These are phyloP conservation scores for Fragilaria crotonensis DNA, from an alignment of 108 stramenopile genomes.

Conservation along the genomic window DNA sequence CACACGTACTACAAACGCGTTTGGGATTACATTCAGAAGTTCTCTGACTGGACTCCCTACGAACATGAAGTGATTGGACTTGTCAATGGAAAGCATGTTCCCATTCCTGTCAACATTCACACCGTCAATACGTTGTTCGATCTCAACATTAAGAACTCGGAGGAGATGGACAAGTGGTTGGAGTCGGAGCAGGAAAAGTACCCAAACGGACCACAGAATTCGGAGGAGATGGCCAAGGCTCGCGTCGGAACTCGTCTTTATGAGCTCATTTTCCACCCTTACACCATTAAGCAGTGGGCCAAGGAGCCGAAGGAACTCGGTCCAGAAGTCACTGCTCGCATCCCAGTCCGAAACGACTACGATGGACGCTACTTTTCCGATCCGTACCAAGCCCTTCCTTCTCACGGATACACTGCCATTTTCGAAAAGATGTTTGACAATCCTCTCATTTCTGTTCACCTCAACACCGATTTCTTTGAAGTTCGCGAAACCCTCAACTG, in stretches of 20 bases:
- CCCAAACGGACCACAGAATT: slow-evolving; percentile 30
- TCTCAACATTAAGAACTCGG: slow-evolving; percentile 33
- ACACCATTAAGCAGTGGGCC: slow-evolving; percentile 81
- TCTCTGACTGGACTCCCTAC: slow-evolving; percentile 61
- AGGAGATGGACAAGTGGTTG: slow-evolving; percentile 76
- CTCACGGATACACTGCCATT: slow-evolving; percentile 59
- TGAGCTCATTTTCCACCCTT: slow-evolving; percentile 63
- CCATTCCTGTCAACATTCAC: slow-evolving; percentile 79
- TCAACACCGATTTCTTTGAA: slow-evolving; percentile 63
- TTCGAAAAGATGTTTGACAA: slow-evolving; percentile 58
- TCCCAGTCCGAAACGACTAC: slow-evolving; percentile 60
- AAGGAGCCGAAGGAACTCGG: slow-evolving; percentile 60
- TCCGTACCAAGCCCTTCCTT: slow-evolving; percentile 66
- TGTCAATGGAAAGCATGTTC: slow-evolving; percentile 56
- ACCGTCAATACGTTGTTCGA: slow-evolving; percentile 78
- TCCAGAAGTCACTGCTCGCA: slow-evolving; percentile 64
- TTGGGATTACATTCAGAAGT: slow-evolving; percentile 57
- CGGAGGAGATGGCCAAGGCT: slow-evolving; percentile 69
- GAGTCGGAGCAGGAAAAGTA: slow-evolving; percentile 43
- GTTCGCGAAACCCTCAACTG: slow-evolving; percentile 36
- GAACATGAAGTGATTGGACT: slow-evolving; percentile 64
- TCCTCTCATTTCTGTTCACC: slow-evolving; percentile 47
- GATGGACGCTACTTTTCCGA: slow-evolving; percentile 75
- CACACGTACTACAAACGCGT: slow-evolving; percentile 62
- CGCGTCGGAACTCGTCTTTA: slow-evolving; percentile 63